Evolutionary conservation across 1,139 yeast species (phyloP), one percentile per base, ranked within the genome.

Genomic region (Geotrichum klebahnii): DNA sequence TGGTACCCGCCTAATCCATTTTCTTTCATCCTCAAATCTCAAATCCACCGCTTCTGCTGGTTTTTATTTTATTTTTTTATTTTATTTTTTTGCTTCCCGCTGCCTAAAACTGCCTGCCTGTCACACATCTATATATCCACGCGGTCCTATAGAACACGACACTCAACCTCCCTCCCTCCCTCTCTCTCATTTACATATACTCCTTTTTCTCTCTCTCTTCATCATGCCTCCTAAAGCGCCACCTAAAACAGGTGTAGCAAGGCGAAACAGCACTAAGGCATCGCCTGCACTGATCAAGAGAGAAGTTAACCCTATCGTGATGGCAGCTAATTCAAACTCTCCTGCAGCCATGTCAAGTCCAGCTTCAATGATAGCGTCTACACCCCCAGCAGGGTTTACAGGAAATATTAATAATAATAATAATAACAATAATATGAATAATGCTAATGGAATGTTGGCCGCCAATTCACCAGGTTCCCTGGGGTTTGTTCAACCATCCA

Each of bases 241-340:
- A 20, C 19, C 35, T 5, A 40, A 40, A 28, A 12, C 35, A 3
- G 44, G 26, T 12, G 44, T 35, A 26, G 44, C 35, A 3, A 29
- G 44, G 35, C 44, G 44, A 19, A 40, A 40, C 28, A 40, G 44
- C 44, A 19, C 24, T 16, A 40, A 40, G 28, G 36, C 44, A 17
- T 40, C 44, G 24, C 44, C 44, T 8, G 44, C 44, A 5, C 8
- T 40, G 36, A 16, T 24, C 16, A 40, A 40, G 14, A 10, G 44
- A 17, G 44, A 40, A 19, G 22, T 40, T n/a, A 40, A 40, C 17
- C 33, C 33, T 12, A 28, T 17, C 14, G 9, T 36, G 34, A 19
- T 31, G 24, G 16, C 23, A 16, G n/a, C 34, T 19, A 14, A 19
- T 8, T 16, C 32, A 9, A 40, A 40, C 36, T 40, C 44, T 4